phyloP scores from a whole-genome alignment of 306 rosid species.

The Quercus cerris region DNA sequence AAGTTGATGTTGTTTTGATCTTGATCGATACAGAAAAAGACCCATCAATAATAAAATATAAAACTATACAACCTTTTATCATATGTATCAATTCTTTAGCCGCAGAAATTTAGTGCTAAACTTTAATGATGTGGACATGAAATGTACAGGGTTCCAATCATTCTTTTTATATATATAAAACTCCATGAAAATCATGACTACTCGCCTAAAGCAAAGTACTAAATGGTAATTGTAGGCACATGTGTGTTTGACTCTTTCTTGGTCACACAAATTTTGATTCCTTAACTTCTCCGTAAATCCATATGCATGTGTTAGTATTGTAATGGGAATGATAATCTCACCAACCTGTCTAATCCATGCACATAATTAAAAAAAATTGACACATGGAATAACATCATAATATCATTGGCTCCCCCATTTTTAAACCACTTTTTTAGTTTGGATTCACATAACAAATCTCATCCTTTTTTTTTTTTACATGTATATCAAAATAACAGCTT shows the following conservation, averaged over 20 bases:
- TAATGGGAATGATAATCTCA: neutral
- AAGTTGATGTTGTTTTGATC: neutral
- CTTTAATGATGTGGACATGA: neutral
- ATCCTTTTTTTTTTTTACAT: neutral
- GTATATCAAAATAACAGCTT: neutral
- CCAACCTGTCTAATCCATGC: neutral
- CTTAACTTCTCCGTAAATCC: constrained; percentile 53
- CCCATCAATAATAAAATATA: neutral
- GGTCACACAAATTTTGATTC: constrained; percentile 26
- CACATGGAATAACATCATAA: neutral
- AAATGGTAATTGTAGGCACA: constrained; percentile 16
- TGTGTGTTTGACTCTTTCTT: constrained; percentile 48
- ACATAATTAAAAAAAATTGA: neutral
- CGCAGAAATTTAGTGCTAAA: too few relatives aligned
- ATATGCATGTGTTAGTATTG: neutral
- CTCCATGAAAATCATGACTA: neutral
- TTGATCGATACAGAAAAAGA: neutral
- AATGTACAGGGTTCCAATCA: neutral
- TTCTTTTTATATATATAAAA: neutral
- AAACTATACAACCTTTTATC: neutral
- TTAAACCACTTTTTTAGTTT: too few relatives aligned
- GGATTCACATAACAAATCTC: neutral
- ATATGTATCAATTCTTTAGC: neutral
- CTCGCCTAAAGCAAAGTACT: constrained; percentile 1
- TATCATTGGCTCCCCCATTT: neutral